Conservation (phyloP, 192 early-diverging fungal species). For the Backusella tuberculispora region DNA sequence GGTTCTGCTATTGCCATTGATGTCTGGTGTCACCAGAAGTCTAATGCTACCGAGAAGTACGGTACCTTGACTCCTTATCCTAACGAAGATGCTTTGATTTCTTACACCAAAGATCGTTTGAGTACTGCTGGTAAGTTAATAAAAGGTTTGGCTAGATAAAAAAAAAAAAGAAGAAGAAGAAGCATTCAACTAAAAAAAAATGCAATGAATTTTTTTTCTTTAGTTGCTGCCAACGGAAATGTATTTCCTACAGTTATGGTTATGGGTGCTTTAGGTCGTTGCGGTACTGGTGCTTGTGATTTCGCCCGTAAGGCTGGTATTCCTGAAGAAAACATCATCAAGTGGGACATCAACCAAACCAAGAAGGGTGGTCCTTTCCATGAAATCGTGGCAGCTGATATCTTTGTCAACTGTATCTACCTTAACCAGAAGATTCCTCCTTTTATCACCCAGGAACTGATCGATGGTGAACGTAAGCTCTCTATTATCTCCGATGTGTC, state of each 20-base stretch:
- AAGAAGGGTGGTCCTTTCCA: constrained; percentile 89
- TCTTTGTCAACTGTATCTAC: constrained; percentile 99
- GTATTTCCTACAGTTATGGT: constrained; percentile 86
- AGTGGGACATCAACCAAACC: constrained; percentile 97
- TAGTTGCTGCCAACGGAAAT: constrained; percentile 59
- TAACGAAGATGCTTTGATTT: constrained; percentile 81
- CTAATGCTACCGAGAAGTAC: constrained; percentile 58
- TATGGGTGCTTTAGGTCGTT: constrained; percentile 97
- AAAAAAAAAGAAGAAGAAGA: neutral
- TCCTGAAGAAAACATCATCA: constrained; percentile 83
- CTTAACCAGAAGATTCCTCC: constrained; percentile 91
- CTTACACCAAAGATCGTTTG: constrained; percentile 67
- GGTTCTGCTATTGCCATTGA: constrained; percentile 89
- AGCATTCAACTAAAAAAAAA: constrained; percentile 10
- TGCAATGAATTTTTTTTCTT: neutral
- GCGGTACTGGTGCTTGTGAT: constrained; percentile 88
- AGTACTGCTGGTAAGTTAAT: constrained; percentile 55
- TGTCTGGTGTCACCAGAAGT: constrained; percentile 84
- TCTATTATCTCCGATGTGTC: constrained; percentile 91
- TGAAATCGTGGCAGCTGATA: constrained; percentile 86
- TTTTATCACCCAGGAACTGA: constrained; percentile 85
- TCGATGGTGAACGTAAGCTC: constrained; percentile 71
- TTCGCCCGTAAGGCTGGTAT: constrained; percentile 83
- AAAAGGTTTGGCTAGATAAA: neutral
- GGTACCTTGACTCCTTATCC: constrained; percentile 82